A percentile compares a stretch with the other conserved stretches of the same genome.
Conservation (phyloP, 192 early-diverging fungal species). For the Coemansia umbellata region DNA sequence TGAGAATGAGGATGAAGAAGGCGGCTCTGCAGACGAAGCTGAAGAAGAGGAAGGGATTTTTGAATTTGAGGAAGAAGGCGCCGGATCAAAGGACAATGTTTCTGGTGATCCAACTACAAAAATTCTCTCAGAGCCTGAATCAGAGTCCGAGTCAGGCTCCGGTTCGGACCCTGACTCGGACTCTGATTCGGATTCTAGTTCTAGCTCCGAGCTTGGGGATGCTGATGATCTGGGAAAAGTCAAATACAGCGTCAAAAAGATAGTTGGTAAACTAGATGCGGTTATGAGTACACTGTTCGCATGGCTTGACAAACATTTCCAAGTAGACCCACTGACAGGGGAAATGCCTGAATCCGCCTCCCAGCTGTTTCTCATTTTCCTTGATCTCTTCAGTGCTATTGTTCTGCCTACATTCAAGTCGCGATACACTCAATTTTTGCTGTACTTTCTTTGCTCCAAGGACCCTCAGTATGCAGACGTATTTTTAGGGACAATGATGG, state of each 20-base stretch:
- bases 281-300: conserved; percentile 65
- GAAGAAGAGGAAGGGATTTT: conserved; percentile 44
- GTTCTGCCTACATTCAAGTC: conserved; percentile 85
- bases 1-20: conserved; percentile 38
- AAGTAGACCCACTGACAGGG: conserved; percentile 16
- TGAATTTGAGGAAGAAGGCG: conserved; percentile 54
- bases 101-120: neutral
- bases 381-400: conserved; percentile 75
- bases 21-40: no score
- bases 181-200: conserved; percentile 28
- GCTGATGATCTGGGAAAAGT: conserved; percentile 22
- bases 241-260: conserved; percentile 43
- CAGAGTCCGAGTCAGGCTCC: conserved; percentile 12
- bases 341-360: conserved; percentile 30
- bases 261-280: conserved; percentile 70
- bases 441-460: conserved; percentile 77
- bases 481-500: conserved; percentile 74
- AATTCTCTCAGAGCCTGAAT: neutral
- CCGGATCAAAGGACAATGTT: conserved; percentile 17
- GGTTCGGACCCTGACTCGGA: conserved; percentile 38
- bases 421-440: conserved; percentile 86
- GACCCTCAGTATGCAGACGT: conserved; percentile 66
- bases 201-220: conserved; percentile 19
- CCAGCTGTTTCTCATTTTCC: conserved; percentile 62
- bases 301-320: conserved; percentile 52